Base-by-base conservation (phyloP, 31 red algal genomes). In the Odonthalia washingtoniensis region DNA sequence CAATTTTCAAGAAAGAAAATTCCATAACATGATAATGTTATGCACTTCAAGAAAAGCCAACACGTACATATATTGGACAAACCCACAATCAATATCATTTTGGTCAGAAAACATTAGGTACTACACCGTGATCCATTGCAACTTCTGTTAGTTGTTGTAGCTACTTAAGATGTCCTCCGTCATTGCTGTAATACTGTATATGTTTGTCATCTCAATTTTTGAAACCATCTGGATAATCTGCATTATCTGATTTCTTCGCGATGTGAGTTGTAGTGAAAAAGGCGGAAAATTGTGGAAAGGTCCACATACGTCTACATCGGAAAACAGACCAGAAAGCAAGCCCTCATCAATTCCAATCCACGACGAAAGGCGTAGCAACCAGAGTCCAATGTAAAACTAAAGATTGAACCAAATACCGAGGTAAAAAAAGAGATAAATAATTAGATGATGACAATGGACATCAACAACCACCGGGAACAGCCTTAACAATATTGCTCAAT, bases 221-320 rank as follows among this genome's bases (percentile, higher is more conserved):
- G n/a, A n/a, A n/a, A n/a, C n/a, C n/a, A n/a, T n/a, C n/a, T n/a
- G n/a, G n/a, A n/a, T n/a, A n/a, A n/a, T n/a, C n/a, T n/a, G n/a
- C n/a, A n/a, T n/a, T n/a, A n/a, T n/a, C n/a, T n/a, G n/a, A n/a
- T n/a, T n/a, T n/a, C n/a, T n/a, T n/a, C 35, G 75, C 90, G 5
- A 84, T n/a, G n/a, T n/a, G 90, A 18, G 82, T 89, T 24, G 89
- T 86, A 5, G 83, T 76, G 4, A 88, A 66, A 17, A 67, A 37
- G 1, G 88, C 89, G 24, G 91, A 89, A 14, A 95, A 74, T 72
- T 86, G 92, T 38, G 93, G 91, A 17, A 95, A 76, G 34, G 94
- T 96, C 89, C 89, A 94, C 89, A 96, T 94, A 35, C 96, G 62
- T 24, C 97, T 84, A 73, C 95, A 95, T 21, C 97, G 94, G 34